Conservation (phyloP, 257 asterid species). For the Scutellaria baicalensis region DNA sequence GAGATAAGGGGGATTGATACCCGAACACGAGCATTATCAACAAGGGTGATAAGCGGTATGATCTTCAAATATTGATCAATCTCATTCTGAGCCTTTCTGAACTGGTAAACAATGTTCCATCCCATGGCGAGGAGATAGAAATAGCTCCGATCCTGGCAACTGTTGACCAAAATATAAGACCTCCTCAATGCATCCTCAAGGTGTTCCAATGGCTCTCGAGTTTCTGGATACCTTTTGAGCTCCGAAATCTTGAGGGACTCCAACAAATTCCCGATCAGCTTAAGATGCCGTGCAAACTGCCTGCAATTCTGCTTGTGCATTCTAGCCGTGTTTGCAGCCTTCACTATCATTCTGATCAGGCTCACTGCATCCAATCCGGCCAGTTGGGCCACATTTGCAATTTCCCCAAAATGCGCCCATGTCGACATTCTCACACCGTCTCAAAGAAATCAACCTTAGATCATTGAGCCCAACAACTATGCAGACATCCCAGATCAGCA, state of each 20-base stretch:
- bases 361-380: constrained; percentile 69
- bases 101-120: constrained; percentile 96
- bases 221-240: constrained; percentile 73
- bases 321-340: constrained; percentile 75
- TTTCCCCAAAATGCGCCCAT: constrained; percentile 71
- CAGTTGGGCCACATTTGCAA: constrained; percentile 80
- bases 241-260: constrained; percentile 73
- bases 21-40: constrained; percentile 92
- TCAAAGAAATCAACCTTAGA: neutral
- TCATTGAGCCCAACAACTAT: constrained; percentile 3
- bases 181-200: constrained; percentile 87
- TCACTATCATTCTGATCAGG: constrained; percentile 74
- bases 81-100: constrained; percentile 80
- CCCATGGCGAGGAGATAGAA: constrained; percentile 90
- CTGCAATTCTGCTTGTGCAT: constrained; percentile 88
- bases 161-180: constrained; percentile 67
- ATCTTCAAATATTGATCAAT: constrained; percentile 82
- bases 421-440: constrained; percentile 35
- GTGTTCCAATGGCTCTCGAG: constrained; percentile 85
- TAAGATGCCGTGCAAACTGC: constrained; percentile 70
- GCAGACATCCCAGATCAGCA: constrained; percentile 7
- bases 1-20: constrained; percentile 28
- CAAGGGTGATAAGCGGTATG: constrained; percentile 87
- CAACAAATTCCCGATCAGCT: constrained; percentile 74
- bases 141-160: constrained; percentile 85